Evolutionary conservation across 192 early-diverging fungal species (phyloP), one percentile per base, ranked within the genome.

Genomic region (Chytriomyces hyalinus): DNA sequence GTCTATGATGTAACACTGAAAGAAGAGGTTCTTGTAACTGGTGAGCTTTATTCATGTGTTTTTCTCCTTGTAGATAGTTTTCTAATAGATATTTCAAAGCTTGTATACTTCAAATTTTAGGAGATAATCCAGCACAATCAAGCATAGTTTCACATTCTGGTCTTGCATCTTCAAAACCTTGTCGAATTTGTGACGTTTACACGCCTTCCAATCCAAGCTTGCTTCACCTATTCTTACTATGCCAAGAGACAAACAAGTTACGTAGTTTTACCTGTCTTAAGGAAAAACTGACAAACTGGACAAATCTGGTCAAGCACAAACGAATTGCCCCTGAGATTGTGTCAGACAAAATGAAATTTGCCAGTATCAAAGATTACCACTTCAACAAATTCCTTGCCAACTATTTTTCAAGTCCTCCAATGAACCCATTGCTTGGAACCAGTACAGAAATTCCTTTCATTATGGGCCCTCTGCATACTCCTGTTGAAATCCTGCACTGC

Each of bases 401-500:
- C 62, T 1, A n/a, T 24, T 63, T 63, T 63, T 24, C 24, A n/a
- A 10, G 8, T 10, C 62, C 62, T 13, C 8, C 15, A 9, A 63
- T 63, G 62, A 63, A 63, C 24, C 62, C 10, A 9, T 24, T 63
- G 8, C 26, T 63, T 13, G 62, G 62, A 22, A n/a, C 24, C 9
- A 24, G 9, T 9, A 2, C 13, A 13, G 62, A 63, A 26, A 9
- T 10, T 63, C 62, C 62, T 26, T 63, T 20, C 24, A 22, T 63
- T 26, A 9, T 0, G 17, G 62, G 62, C 13, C 17, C 62, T 22
- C 8, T 26, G 13, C 1, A 63, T 63, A 26, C 62, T 26, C 62
- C 62, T 9, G 24, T 63, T 24, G 62, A 63, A 24, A 9, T 63
- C 8, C 24, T 63, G 62, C 62, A 63, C 24, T 63, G 62, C 26